phyloP scores from a whole-genome alignment of 148 eudicot genomes.

The Rheum nobile region DNA sequence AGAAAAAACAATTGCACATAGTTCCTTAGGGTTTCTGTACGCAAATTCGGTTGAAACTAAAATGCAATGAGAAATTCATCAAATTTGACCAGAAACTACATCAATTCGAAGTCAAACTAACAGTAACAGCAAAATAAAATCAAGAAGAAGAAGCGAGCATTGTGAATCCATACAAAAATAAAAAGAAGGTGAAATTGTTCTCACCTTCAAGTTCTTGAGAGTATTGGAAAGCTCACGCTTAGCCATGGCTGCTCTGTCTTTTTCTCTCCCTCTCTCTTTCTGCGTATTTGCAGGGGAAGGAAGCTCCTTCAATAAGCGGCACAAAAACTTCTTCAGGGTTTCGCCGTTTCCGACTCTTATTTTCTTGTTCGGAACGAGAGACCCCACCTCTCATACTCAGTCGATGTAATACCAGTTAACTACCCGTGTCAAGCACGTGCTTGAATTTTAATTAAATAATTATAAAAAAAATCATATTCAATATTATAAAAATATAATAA shows the following conservation, averaged over 20 bases:
- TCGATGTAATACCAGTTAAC: no score
- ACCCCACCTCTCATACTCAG: no score
- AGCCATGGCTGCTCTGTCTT: slow-evolving; percentile 27
- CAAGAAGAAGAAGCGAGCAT: not conserved
- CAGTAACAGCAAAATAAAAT: not conserved
- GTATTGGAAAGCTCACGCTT: slow-evolving; percentile 69
- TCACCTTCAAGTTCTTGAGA: slow-evolving; percentile 78
- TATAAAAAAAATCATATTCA: no score
- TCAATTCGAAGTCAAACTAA: slow-evolving; percentile 18
- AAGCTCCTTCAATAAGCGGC: not conserved
- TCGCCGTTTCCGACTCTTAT: not conserved
- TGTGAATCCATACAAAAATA: slow-evolving; percentile 12
- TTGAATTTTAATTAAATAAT: no score
- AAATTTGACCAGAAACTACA: not conserved
- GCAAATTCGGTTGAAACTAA: not conserved
- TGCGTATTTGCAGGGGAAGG: not conserved
- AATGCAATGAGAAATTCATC: not conserved
- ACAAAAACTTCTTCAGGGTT: not conserved
- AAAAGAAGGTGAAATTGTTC: not conserved
- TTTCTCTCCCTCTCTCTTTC: slow-evolving; percentile 7
- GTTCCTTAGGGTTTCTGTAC: slow-evolving; percentile 4
- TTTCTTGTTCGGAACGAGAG: no score
- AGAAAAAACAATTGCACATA: slow-evolving; percentile 8
- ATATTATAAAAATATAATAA: no score
- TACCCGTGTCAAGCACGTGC: no score